Percentiles rank a stretch among this genome's conserved stretches.
Conservation (phyloP, 495 filamentous ascomycete genomes). For the Penicillium lividum region DNA sequence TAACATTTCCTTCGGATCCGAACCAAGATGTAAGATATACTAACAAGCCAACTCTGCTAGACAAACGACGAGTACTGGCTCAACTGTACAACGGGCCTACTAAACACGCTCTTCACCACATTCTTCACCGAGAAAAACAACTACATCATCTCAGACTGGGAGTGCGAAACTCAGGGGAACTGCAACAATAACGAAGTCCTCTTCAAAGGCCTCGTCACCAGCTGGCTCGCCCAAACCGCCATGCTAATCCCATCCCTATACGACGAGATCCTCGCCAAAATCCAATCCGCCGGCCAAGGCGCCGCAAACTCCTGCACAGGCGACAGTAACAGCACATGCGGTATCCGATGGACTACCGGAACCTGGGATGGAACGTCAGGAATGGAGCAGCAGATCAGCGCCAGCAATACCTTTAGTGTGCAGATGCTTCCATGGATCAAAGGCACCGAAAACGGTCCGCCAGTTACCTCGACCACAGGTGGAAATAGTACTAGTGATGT, state of each 20-base stretch:
- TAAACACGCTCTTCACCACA: slow-evolving; percentile 40
- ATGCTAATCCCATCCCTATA: slow-evolving; percentile 65
- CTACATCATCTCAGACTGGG: slow-evolving; percentile 60
- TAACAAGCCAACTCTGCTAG: slow-evolving; percentile 11
- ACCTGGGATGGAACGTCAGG: slow-evolving; percentile 66
- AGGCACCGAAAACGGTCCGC: not conserved
- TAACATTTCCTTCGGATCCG: slow-evolving; percentile 22
- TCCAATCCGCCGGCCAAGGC: slow-evolving; percentile 64
- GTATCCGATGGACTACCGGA: slow-evolving; percentile 64
- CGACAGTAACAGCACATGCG: slow-evolving; percentile 64
- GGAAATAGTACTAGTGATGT: slow-evolving; percentile 24
- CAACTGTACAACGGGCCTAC: slow-evolving; percentile 52
- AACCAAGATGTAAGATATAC: slow-evolving; percentile 5
- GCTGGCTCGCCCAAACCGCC: slow-evolving; percentile 73
- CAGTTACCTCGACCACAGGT: slow-evolving; percentile 17
- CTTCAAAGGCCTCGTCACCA: slow-evolving; percentile 77
- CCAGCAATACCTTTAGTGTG: slow-evolving; percentile 56
- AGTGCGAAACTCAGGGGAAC: slow-evolving; percentile 59
- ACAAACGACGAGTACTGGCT: slow-evolving; percentile 50
- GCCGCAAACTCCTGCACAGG: slow-evolving; percentile 69
- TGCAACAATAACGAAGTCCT: slow-evolving; percentile 73
- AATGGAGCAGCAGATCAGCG: slow-evolving; percentile 51
- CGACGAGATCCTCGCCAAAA: slow-evolving; percentile 61
- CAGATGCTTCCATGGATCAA: slow-evolving; percentile 30
- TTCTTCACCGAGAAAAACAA: slow-evolving; percentile 52